A percentile compares a stretch with the other conserved stretches of the same genome.
These are phyloP conservation scores for Canavalia gladiata DNA, from an alignment of 306 rosid genomes.

Conservation along the genomic window DNA sequence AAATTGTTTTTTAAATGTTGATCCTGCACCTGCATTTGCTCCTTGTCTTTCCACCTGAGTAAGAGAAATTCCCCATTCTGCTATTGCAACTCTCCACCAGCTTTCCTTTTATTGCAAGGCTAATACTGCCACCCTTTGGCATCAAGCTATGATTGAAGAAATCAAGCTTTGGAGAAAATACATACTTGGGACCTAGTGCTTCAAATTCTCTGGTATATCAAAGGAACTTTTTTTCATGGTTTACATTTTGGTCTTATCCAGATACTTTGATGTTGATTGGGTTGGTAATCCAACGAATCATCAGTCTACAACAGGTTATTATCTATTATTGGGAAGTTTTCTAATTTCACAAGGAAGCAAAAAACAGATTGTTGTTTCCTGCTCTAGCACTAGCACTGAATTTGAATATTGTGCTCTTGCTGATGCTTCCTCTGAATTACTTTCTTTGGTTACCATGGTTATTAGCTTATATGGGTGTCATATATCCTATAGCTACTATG, in stretches of 20 bases:
- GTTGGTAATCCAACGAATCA: background rate
- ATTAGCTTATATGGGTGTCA: background rate
- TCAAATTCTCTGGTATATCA: background rate
- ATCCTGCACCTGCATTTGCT: background rate
- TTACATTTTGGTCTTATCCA: background rate
- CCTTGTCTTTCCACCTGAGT: background rate
- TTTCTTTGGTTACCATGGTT: background rate
- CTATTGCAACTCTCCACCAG: background rate
- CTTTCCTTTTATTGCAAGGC: background rate
- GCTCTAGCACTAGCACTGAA: background rate
- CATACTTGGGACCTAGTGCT: background rate
- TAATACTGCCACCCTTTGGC: background rate
- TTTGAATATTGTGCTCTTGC: background rate
- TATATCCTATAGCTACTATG: background rate
- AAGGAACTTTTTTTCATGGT: background rate
- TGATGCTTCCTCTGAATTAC: background rate
- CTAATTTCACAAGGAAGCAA: background rate
- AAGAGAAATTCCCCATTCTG: background rate
- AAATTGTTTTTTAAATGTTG: background rate
- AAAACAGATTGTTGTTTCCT: background rate
- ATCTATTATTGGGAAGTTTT: background rate
- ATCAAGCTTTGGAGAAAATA: background rate
- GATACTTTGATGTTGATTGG: background rate
- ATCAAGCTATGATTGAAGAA: background rate
- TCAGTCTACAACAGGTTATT: background rate